phyloP scores from a whole-genome alignment of 2,329 filamentous ascomycete genomes.

The Aspergillus pseudoglaucus region DNA sequence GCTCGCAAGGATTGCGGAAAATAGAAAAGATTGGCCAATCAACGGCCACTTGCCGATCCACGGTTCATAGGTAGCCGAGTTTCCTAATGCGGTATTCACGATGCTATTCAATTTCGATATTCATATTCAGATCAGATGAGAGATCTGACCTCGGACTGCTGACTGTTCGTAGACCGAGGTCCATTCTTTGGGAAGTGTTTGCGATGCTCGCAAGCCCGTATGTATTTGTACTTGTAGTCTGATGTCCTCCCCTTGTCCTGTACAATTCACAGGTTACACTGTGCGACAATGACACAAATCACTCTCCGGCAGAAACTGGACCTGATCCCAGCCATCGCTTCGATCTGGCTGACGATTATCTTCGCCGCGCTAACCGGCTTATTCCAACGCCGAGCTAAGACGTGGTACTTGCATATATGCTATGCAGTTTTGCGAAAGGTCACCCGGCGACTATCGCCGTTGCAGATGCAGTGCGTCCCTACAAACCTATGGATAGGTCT shows the following conservation, averaged over 20 bases:
- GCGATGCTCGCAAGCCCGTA: too few relatives aligned
- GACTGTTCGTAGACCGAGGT: too few relatives aligned
- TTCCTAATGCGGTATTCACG: background rate
- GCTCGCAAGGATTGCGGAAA: background rate
- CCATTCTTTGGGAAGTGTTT: too few relatives aligned
- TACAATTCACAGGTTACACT: too few relatives aligned
- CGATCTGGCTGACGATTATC: constrained; percentile 19
- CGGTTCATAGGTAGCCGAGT: background rate
- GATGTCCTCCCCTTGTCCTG: too few relatives aligned
- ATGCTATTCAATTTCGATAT: background rate
- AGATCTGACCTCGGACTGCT: too few relatives aligned
- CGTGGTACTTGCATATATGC: constrained; percentile 27
- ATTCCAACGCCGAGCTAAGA: constrained; percentile 22
- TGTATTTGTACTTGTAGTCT: too few relatives aligned
- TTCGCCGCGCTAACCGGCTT: constrained; percentile 24
- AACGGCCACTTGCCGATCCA: background rate
- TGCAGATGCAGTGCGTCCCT: constrained; percentile 25
- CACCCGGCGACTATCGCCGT: constrained; percentile 20
- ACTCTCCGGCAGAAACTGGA: constrained; percentile 26
- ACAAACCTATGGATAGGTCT: background rate
- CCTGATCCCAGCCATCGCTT: constrained; percentile 25
- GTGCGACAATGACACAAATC: constrained; percentile 11
- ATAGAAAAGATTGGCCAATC: background rate
- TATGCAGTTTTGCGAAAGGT: constrained; percentile 29
- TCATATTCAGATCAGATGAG: background rate